Evolutionary conservation across 805 yeast species (phyloP), one percentile per base, ranked within the genome.

Genomic region (Candida germanica): DNA sequence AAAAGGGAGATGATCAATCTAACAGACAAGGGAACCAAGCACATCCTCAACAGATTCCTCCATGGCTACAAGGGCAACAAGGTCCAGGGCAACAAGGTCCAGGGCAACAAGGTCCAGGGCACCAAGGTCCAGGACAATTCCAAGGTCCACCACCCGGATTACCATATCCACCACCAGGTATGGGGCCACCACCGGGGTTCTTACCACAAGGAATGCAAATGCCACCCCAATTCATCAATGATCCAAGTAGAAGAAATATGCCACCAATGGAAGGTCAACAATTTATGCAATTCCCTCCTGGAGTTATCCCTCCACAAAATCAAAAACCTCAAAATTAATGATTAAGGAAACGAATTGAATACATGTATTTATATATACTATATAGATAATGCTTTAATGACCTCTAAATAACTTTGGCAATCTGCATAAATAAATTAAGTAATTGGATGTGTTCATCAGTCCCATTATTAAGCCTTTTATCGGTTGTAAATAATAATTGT

Each of bases 361-460:
- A 9, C 20, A 9, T 18, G 11, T 15, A 6, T n/a, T 4, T 11
- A 13, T 21, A 12, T 16, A 14, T 14, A 4, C 11, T 27, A 27
- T 24, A 31, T 18, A 17, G 24, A 31, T 31, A 31, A 31, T 31
- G 35, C 27, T 29, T 25, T 31, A 14, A 31, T 27, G 35, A 28
- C 23, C 32, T 25, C 15, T 36, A 52, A 19, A 53, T 35, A n/a
- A 31, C 43, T 14, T 45, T 46, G 5, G 69, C 43, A 0, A 66
- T 41, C 42, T 58, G 59, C 39, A 67, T 49, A 33, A 58, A 54
- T 46, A 87, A 66, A 48, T 85, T 83, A 46, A 91, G 69, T 15
- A 93, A 51, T 49, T 86, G 95, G 19, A 91, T 64, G 40, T 84
- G 87, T 56, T 91, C 98, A 50, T 88, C 94, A 3, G 95, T 77